Evolutionary conservation across 441 rosid genomes (phyloP), one percentile per base, ranked within the genome.

Genomic region (Populus tomentosa): DNA sequence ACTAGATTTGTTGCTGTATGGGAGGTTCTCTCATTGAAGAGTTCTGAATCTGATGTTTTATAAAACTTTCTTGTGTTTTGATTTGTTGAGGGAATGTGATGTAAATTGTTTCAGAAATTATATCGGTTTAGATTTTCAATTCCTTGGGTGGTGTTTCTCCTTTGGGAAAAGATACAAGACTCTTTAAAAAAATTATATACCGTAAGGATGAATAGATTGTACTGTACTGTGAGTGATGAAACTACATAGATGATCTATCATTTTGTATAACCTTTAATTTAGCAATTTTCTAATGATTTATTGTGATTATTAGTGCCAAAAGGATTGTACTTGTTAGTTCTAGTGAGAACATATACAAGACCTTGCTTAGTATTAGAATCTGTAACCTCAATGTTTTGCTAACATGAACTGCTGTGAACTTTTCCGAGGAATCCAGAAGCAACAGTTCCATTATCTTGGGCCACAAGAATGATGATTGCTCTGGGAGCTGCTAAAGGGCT

Each of bases 401-500:
- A 72, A 81, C 79, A 70, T 67, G 69, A 77, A 71, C 79, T 81
- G 76, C 80, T 73, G 59, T 76, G 70, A 32, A 70, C 79, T 88
- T 82, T 79, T 74, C 30, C 78, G 81, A 23, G 79, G 80, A 71
- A 56, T 87, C 69, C 93, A 96, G 98, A 92, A 85, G 89, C 94
- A 38, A 88, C 90, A 80, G 87, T 84, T 90, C 88, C 97, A 14
- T 82, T 94, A 67, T 77, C 94, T 77, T 94, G 98, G 98, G 90
- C 94, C 75, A 94, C 85, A 76, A 92, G 98, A 85, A 90, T 96
- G 98, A 92, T 90, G 98, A 92, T 96, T 86, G 97, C 98, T 80
- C 90, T 95, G 75, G 99, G 98, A 64, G 99, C 97, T 82, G 99
- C 98, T 24, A 94, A 95, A 87, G 98, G 99, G 61, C 97, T 95